These are phyloP conservation scores for Phytophthora citrophthora DNA, from an alignment of 352 stramenopile genomes.

Conservation along the genomic window DNA sequence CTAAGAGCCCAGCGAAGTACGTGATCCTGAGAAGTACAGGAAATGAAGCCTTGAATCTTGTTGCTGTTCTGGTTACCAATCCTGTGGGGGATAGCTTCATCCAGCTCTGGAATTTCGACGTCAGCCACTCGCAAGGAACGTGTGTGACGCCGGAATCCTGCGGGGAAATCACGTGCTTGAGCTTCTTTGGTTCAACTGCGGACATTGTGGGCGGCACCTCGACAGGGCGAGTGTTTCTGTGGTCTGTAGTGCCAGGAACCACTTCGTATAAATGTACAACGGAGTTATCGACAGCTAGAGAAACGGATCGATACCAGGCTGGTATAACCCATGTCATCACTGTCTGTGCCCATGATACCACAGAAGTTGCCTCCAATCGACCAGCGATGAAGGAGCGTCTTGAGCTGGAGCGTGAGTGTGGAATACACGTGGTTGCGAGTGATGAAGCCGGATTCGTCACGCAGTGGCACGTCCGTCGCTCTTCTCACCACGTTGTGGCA, in stretches of 20 bases:
- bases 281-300: constrained; percentile 17
- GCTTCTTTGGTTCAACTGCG: constrained; percentile 49
- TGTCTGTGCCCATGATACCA: constrained; percentile 13
- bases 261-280: constrained; percentile 32
- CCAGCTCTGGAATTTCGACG: constrained; percentile 78
- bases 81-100: constrained; percentile 62
- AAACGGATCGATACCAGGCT: neutral
- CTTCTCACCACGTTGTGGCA: neutral
- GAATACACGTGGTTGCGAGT: constrained; percentile 45
- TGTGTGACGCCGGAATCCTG: constrained; percentile 39
- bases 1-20: constrained; percentile 32
- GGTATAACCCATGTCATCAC: constrained; percentile 26
- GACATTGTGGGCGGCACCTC: constrained; percentile 63
- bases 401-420: constrained; percentile 25
- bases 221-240: constrained; percentile 54
- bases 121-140: constrained; percentile 68
- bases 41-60: constrained; percentile 54
- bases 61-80: constrained; percentile 55
- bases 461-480: constrained; percentile 40
- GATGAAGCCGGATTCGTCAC: constrained; percentile 55
- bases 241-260: constrained; percentile 33
- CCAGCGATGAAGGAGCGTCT: constrained; percentile 40
- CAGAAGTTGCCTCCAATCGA: constrained; percentile 30
- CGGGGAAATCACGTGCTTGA: constrained; percentile 65
- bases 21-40: constrained; percentile 58